Evolutionary conservation across 345 rosid genomes (phyloP).

Genomic region (Orychophragmus violaceus): DNA sequence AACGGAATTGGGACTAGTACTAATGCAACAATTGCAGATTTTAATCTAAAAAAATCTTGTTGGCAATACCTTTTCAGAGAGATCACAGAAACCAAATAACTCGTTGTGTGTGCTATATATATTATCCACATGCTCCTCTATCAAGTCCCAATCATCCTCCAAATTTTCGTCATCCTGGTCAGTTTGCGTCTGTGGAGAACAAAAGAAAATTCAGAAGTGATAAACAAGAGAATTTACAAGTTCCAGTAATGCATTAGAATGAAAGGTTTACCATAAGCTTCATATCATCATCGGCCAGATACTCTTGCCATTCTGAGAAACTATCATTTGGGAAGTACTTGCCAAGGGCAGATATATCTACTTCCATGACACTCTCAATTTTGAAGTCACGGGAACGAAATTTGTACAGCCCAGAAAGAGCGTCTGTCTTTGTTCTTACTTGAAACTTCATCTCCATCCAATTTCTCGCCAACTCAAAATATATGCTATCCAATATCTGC

Average conservation of each 20-base stretch:
- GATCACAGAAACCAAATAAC: slow-evolving; percentile 78
- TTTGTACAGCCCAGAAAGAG: slow-evolving; percentile 52
- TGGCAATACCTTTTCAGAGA: slow-evolving; percentile 44
- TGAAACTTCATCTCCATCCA: slow-evolving; percentile 83
- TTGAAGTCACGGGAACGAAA: slow-evolving; percentile 73
- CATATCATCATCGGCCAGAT: slow-evolving; percentile 56
- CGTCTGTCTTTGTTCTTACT: slow-evolving; percentile 51
- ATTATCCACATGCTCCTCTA: slow-evolving; percentile 49
- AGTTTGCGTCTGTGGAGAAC: slow-evolving; percentile 43
- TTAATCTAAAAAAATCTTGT: neutral
- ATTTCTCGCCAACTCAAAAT: slow-evolving; percentile 47
- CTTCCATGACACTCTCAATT: slow-evolving; percentile 69
- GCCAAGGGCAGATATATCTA: slow-evolving; percentile 56
- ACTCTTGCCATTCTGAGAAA: slow-evolving; percentile 70
- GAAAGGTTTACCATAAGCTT: slow-evolving; percentile 43
- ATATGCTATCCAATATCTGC: slow-evolving; percentile 65
- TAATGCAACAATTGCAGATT: slow-evolving; percentile 7
- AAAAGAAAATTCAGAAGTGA: neutral
- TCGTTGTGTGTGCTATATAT: slow-evolving; percentile 60
- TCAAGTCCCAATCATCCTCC: slow-evolving; percentile 64
- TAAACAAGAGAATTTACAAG: neutral
- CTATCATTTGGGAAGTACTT: slow-evolving; percentile 51
- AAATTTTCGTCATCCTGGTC: slow-evolving; percentile 39
- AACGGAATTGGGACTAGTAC: neutral
- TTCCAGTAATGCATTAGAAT: neutral